Evolutionary conservation across 1,139 yeast species (phyloP).

Genomic region (Entelexis sorbosivorans): DNA sequence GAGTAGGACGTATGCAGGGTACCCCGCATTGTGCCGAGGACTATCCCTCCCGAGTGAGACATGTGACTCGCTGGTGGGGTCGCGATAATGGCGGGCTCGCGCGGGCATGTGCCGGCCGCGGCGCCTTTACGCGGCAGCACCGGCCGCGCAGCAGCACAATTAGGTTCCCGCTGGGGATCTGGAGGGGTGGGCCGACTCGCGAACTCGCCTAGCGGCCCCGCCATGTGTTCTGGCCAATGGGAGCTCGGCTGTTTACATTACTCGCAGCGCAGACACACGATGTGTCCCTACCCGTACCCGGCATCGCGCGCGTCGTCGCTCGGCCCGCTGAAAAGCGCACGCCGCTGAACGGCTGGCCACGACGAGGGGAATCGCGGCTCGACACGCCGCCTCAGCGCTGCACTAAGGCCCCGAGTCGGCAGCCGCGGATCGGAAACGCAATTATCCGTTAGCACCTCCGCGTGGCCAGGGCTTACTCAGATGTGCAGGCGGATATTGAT

Average conservation of each 20-base stretch:
- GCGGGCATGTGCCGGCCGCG: background rate
- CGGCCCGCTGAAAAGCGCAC: too few relatives aligned
- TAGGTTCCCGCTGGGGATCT: too few relatives aligned
- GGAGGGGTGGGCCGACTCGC: background rate
- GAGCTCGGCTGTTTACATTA: background rate
- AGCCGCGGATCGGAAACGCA: too few relatives aligned
- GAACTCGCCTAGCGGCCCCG: background rate
- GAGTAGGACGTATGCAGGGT: constrained; percentile 4
- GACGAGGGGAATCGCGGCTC: too few relatives aligned
- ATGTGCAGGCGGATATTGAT: too few relatives aligned
- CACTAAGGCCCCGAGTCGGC: background rate
- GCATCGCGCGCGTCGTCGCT: too few relatives aligned
- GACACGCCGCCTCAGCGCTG: background rate
- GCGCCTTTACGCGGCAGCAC: background rate
- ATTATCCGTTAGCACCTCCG: too few relatives aligned
- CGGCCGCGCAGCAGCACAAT: too few relatives aligned
- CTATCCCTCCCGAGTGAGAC: background rate
- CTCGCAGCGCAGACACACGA: background rate
- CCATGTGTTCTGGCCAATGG: background rate
- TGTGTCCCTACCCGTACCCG: background rate
- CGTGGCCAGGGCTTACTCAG: too few relatives aligned
- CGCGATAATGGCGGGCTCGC: background rate
- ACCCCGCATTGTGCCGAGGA: constrained; percentile 10
- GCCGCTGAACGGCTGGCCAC: too few relatives aligned
- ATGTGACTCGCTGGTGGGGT: constrained; percentile 6